Evolutionary conservation across 306 rosid species (phyloP), one percentile per base, ranked within the genome.

Genomic region (Cucumis melo): DNA sequence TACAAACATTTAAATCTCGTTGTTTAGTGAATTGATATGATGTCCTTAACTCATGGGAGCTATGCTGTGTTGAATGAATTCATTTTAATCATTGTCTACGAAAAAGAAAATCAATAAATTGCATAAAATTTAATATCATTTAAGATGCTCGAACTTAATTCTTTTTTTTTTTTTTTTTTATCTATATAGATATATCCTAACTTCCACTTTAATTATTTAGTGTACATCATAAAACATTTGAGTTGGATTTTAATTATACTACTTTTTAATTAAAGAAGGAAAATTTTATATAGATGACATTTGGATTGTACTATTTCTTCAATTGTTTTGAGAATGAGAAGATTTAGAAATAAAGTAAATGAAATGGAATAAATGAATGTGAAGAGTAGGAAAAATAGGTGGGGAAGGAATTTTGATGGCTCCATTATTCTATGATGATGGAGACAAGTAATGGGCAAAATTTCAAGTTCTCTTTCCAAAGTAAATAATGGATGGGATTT

Each of bases 351-450:
- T 19, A 65, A 71, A 48, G 75, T 46, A 0, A 0, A 71, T 48
- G 8, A 6, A 71, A 48, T 46, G 75, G 75, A 48, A 71, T 71
- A 71, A 70, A 71, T 71, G 53, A 66, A 58, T n/a, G 42, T 46
- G 46, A 57, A 67, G 48, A 39, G 27, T 66, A 16, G 61, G 77
- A 46, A 71, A 48, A 71, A 48, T 46, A 14, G 75, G 75, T 71
- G 75, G 75, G 75, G 21, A 10, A 46, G 59, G 58, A 71, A 71
- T 71, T 24, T 71, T 15, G 21, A 44, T 46, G 75, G 75, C 59
- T 71, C 75, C 75, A 71, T 71, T 51, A 71, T 48, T 71, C 59
- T 48, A 71, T 23, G 58, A 46, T 24, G 75, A 71, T 24, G 75
- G 58, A 44, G 75, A 71, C 75, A 48, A 46, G 59, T 46, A 21